A percentile compares a stretch with the other conserved stretches of the same genome.
phyloP scores from a whole-genome alignment of 1,284 basidiomycete genomes.

The Chiua sp. region DNA sequence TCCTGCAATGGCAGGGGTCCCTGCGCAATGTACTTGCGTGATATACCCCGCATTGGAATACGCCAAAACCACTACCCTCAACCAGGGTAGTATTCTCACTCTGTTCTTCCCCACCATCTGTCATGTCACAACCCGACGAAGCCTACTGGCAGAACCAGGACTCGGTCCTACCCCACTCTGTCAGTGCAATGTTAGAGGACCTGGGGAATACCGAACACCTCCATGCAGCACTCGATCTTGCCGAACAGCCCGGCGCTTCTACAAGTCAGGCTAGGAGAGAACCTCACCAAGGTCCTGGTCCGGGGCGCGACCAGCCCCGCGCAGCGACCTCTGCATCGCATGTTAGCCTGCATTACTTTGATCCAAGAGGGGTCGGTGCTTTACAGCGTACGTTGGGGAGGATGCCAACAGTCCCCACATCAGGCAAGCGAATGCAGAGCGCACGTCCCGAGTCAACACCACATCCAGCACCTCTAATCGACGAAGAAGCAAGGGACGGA shows the following conservation, averaged over 20 bases:
- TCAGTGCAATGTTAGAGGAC: conserved; percentile 8
- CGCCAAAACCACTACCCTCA: too few species aligned
- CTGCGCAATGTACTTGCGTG: too few species aligned
- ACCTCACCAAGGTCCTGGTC: not conserved
- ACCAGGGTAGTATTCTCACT: too few species aligned
- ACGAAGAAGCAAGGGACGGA: not conserved
- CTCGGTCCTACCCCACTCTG: conserved; percentile 1
- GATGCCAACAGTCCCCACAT: conserved; percentile 16
- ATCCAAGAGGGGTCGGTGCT: conserved; percentile 42
- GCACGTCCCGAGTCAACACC: not conserved
- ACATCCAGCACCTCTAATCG: not conserved
- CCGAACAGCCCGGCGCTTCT: conserved; percentile 1
- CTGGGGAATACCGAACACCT: conserved; percentile 21
- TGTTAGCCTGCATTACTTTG: conserved; percentile 42
- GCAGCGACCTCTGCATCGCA: conserved; percentile 7
- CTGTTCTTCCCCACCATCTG: not conserved
- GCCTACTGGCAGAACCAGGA: not conserved
- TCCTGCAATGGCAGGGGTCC: too few species aligned
- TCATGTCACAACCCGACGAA: conserved; percentile 15
- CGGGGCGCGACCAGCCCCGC: not conserved
- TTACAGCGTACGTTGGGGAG: conserved; percentile 36
- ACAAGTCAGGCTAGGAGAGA: not conserved
- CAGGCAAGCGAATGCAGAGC: not conserved
- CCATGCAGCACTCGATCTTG: conserved; percentile 11
- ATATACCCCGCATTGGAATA: too few species aligned